Evolutionary conservation across 2,329 filamentous ascomycete genomes (phyloP).

Genomic region (Fusarium temperatum): DNA sequence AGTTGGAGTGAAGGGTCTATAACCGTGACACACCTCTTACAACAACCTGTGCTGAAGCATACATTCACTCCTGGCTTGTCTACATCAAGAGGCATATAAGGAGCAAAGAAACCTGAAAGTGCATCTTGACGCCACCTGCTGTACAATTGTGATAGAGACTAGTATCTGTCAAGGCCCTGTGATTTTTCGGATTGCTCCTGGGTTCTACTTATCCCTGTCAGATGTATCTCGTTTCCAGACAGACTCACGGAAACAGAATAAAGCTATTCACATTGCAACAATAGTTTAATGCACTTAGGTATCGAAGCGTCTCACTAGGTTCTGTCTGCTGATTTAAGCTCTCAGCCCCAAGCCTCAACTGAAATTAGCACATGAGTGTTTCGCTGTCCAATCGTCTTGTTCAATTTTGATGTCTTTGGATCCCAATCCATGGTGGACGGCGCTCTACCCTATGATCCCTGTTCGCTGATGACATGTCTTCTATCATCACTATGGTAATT

Average conservation of each 20-base stretch:
- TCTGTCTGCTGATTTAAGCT: no score
- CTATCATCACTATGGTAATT: background rate
- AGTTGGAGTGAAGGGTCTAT: conserved; percentile 38
- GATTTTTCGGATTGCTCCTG: background rate
- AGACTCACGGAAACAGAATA: accelerated
- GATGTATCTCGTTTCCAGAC: accelerated
- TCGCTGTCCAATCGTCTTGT: background rate
- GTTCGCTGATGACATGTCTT: background rate
- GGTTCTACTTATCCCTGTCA: background rate
- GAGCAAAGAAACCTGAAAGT: background rate
- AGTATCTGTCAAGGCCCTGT: background rate
- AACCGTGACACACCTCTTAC: accelerated
- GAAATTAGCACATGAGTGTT: no score
- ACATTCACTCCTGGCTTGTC: background rate
- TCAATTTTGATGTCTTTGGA: background rate
- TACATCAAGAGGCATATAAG: background rate
- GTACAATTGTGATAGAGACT: background rate
- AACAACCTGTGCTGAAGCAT: accelerated
- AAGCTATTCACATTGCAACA: background rate
- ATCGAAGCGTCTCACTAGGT: no score
- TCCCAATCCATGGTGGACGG: accelerated
- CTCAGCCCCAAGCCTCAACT: no score
- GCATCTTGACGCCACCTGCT: background rate
- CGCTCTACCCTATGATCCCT: accelerated
- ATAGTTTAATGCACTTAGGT: accelerated